A percentile compares a stretch with the other conserved stretches of the same genome.
Conservation (phyloP, 2,329 filamentous ascomycete genomes). For the Grosmannia huntii region DNA sequence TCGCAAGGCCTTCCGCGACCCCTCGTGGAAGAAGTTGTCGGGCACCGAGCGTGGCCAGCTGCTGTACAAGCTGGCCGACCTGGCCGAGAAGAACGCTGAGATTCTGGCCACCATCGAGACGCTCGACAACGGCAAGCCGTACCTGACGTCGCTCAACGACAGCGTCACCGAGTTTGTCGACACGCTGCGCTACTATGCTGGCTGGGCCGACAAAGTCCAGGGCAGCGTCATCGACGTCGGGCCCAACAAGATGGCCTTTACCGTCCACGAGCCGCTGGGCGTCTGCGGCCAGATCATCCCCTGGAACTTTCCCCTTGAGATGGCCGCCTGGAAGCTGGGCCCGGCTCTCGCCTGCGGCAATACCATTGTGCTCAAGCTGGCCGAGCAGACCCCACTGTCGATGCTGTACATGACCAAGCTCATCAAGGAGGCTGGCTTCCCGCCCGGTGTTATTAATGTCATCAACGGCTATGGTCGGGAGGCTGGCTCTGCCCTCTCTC, state of each 20-base stretch:
- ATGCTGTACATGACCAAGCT: conserved; percentile 51
- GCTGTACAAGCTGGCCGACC: conserved; percentile 56
- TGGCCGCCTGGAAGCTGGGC: conserved; percentile 67
- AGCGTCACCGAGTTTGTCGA: conserved; percentile 39
- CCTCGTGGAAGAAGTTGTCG: conserved; percentile 56
- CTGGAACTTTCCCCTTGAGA: conserved; percentile 69
- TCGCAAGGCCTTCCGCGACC: conserved; percentile 51
- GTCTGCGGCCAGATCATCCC: conserved; percentile 68
- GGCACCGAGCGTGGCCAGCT: conserved; percentile 54
- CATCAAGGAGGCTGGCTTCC: conserved; percentile 61
- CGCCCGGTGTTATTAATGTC: conserved; percentile 62
- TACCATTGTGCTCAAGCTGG: conserved; percentile 49
- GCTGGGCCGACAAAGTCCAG: conserved; percentile 68
- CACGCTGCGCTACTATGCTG: conserved; percentile 61
- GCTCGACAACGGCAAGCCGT: conserved; percentile 73
- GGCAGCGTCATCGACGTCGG: conserved; percentile 66
- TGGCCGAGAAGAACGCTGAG: conserved; percentile 51
- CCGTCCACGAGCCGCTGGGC: conserved; percentile 61
- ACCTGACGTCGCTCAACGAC: conserved; percentile 48
- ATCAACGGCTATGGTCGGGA: conserved; percentile 55
- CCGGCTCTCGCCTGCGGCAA: conserved; percentile 55
- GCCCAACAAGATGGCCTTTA: conserved; percentile 61
- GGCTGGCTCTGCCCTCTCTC: conserved; percentile 51
- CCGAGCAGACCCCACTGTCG: conserved; percentile 51
- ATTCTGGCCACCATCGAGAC: conserved; percentile 45